Conservation (phyloP, 2,329 filamentous ascomycete species). For the Didymella segeticola region DNA sequence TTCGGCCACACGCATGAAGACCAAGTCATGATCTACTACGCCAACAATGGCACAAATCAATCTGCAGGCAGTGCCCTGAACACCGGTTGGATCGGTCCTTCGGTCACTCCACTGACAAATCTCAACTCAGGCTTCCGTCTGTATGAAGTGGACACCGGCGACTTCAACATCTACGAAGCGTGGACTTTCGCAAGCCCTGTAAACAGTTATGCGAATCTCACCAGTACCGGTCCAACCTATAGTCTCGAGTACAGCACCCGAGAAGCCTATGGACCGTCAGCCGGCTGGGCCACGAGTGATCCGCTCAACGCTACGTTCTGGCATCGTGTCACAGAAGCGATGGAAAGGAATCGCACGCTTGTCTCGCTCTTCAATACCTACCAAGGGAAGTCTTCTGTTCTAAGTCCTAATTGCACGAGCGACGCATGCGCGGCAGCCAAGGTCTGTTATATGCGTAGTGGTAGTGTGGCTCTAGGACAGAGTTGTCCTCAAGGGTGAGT, state of each 20-base stretch:
- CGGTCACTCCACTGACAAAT: slow-evolving; percentile 3
- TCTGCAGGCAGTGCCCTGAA: neutral
- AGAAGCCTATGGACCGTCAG: slow-evolving; percentile 1
- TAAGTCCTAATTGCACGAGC: slow-evolving; percentile 6
- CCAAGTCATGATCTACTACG: slow-evolving; percentile 9
- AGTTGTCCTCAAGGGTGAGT: slow-evolving; percentile 6
- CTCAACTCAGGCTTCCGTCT: slow-evolving; percentile 6
- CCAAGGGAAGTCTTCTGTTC: neutral
- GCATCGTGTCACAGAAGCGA: slow-evolving; percentile 4
- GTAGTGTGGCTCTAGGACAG: slow-evolving; percentile 6
- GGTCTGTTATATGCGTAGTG: slow-evolving; percentile 8
- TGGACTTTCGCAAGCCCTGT: slow-evolving; percentile 6
- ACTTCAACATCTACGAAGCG: slow-evolving; percentile 10
- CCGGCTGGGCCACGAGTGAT: neutral
- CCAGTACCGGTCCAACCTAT: slow-evolving; percentile 1
- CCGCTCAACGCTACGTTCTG: slow-evolving; percentile 10
- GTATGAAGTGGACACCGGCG: slow-evolving; percentile 8
- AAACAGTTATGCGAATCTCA: neutral
- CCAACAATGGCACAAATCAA: slow-evolving; percentile 3
- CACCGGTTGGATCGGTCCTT: slow-evolving; percentile 3
- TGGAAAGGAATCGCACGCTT: slow-evolving; percentile 4
- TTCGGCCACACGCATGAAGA: slow-evolving; percentile 11
- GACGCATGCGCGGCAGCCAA: slow-evolving; percentile 3
- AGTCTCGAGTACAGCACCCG: slow-evolving; percentile 6
- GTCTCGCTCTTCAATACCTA: slow-evolving; percentile 4